Evolutionary conservation across 225 moss, liverwort and hornwort genomes (phyloP), one percentile per base, ranked within the genome.

Genomic region (Physcomitrium patens): DNA sequence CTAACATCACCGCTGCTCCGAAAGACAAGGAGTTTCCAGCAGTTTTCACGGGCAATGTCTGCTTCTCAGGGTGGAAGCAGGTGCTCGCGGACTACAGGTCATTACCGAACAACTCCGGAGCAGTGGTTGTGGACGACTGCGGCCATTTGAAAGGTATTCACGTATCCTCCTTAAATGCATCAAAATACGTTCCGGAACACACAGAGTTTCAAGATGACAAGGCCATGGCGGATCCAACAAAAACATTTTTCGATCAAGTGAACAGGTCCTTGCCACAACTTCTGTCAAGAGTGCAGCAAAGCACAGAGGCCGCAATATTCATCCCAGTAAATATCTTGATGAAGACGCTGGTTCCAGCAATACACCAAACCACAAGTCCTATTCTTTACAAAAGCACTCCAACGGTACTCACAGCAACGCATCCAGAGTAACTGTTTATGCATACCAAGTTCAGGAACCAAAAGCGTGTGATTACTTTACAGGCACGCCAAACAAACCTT

Each of bases 81-180:
- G 88, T 70, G 18, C 72, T 88, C 9, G 82, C 85, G 3, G 78
- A 88, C 12, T 88, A 88, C 10, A 27, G 17, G 2, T 73, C 78
- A 24, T 83, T 88, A 20, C 78, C 73, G 0, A 54, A 82, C 10
- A 77, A 67, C 63, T 46, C 28, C 0, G 85, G 88, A 46, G 85
- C 80, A 14, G 22, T 88, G 0, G 42, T 88, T 26, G 88, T 88
- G 37, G 85, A 88, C 45, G 78, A 80, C 15, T 20, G 73, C 1
- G 85, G 85, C 0, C 23, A 43, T 19, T 78, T 85, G 56, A 88
- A 88, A 16, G 88, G 88, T 9, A 82, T 88, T 61, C 88, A 88
- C n/a, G 43, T 76, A 1, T 80, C 85, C 4, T 60, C 85, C 9
- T 44, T 85, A 5, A 67, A 51, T 42, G 59, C 66, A 13, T 0